These are phyloP conservation scores for Ichthyophonus hoferi DNA, from an alignment of 208 protist genomes.

Conservation along the genomic window DNA sequence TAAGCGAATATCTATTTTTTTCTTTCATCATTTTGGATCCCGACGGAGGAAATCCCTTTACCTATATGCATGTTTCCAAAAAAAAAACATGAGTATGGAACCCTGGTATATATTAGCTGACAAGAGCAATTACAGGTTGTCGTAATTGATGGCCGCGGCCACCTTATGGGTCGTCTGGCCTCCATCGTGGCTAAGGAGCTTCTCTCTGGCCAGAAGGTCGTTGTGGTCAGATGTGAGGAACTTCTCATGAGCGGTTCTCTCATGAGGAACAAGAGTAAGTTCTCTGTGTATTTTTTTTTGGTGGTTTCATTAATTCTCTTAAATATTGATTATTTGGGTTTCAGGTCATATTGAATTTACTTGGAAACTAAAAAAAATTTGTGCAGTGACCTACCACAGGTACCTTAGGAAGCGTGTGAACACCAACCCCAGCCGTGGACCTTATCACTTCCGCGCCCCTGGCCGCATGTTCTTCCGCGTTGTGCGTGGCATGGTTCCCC, in stretches of 20 bases:
- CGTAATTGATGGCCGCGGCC: slow-evolving; percentile 92
- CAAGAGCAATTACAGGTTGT: no score
- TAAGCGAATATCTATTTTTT: no score
- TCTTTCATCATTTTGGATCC: no score
- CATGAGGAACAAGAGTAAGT: slow-evolving; percentile 95
- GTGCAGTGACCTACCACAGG: slow-evolving; percentile 64
- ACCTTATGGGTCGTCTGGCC: slow-evolving; percentile 93
- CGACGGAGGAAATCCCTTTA: no score
- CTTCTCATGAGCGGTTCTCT: slow-evolving; percentile 85
- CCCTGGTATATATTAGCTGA: no score
- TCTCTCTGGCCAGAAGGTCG: slow-evolving; percentile 88
- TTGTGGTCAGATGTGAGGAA: slow-evolving; percentile 91
- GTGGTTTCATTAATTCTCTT: slow-evolving; percentile 8
- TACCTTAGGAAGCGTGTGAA: slow-evolving; percentile 90
- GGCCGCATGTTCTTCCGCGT: slow-evolving; percentile 86
- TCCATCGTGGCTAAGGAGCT: slow-evolving; percentile 94
- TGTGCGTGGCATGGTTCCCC: slow-evolving; percentile 95
- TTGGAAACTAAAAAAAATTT: no score
- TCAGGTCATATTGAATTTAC: no score
- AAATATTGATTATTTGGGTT: no score
- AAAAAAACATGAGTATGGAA: no score
- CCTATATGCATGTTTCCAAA: no score
- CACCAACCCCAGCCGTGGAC: slow-evolving; percentile 92
- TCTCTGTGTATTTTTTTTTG: slow-evolving; percentile 37
- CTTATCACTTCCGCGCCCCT: slow-evolving; percentile 93